Evolutionary conservation across 1,284 basidiomycete genomes (phyloP).

Genomic region (Pseudozyma sp.): DNA sequence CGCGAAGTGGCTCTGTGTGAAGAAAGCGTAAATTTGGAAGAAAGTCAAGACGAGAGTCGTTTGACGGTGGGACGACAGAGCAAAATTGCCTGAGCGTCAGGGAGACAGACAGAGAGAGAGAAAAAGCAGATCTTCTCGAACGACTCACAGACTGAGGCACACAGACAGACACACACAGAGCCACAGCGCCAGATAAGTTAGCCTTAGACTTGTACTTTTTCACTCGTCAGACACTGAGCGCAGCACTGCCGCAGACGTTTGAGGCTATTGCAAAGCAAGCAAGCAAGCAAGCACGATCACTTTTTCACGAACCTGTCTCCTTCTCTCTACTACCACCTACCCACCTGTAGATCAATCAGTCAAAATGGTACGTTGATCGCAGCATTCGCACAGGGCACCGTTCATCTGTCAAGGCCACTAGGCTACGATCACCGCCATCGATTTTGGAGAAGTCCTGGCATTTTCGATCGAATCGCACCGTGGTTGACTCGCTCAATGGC

Average conservation of each 20-base stretch:
- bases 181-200: background rate
- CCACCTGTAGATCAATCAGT: slow-evolving; percentile 43
- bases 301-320: background rate
- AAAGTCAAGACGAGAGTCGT: slow-evolving; percentile 1
- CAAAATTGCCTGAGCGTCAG: slow-evolving; percentile 1
- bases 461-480: no score
- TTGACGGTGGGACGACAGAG: slow-evolving; percentile 6
- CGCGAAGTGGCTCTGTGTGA: background rate
- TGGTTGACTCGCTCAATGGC: no score
- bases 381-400: background rate
- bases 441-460: no score
- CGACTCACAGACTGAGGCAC: slow-evolving; percentile 2
- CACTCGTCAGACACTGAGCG: slow-evolving; percentile 8
- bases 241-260: background rate
- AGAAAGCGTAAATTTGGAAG: slow-evolving; percentile 10
- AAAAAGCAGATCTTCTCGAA: slow-evolving; percentile 38
- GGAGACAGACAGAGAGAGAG: background rate
- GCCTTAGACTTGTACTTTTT: slow-evolving; percentile 10
- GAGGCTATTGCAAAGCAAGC: slow-evolving; percentile 4
- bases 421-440: background rate
- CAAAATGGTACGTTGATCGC: slow-evolving; percentile 43
- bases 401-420: background rate
- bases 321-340: slow-evolving; percentile 35
- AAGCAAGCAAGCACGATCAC: slow-evolving; percentile 11
- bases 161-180: background rate